Conservation (phyloP, 1,284 basidiomycete species). For the Cryptococcus floricola region DNA sequence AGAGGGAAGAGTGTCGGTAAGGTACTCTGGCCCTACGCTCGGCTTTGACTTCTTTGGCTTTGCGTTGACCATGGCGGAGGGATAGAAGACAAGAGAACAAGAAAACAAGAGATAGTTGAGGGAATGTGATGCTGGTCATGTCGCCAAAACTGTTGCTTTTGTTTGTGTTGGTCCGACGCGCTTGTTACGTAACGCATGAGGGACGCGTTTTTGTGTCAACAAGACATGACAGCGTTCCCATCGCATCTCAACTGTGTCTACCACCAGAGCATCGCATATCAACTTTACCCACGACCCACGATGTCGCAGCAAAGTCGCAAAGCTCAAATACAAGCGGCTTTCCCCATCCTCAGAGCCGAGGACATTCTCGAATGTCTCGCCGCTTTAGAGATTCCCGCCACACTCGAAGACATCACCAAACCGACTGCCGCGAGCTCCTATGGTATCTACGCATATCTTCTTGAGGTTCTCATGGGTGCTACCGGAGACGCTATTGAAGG, state of each 20-base stretch:
- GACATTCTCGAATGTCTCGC: slow-evolving; percentile 36
- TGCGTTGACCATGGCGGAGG: slow-evolving; percentile 19
- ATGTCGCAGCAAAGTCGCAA: slow-evolving; percentile 27
- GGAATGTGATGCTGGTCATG: not conserved
- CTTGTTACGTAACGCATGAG: slow-evolving; percentile 9
- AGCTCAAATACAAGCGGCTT: slow-evolving; percentile 22
- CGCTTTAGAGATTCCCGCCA: slow-evolving; percentile 51
- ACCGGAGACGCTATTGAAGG: slow-evolving; percentile 59
- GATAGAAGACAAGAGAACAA: too few species aligned
- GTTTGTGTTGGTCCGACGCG: slow-evolving; percentile 15
- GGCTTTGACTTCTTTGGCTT: slow-evolving; percentile 5
- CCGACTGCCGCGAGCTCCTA: slow-evolving; percentile 67
- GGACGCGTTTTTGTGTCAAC: slow-evolving; percentile 11
- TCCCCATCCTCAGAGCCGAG: slow-evolving; percentile 33
- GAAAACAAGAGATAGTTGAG: not conserved
- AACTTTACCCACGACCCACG: too few species aligned
- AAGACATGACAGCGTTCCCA: not conserved
- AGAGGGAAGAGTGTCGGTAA: slow-evolving; percentile 39
- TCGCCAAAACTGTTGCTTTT: not conserved
- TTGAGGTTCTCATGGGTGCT: slow-evolving; percentile 66
- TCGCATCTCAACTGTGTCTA: too few species aligned
- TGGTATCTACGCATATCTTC: slow-evolving; percentile 51
- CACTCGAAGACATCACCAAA: slow-evolving; percentile 63
- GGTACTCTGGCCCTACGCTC: slow-evolving; percentile 27
- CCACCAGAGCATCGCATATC: too few species aligned